phyloP scores from a whole-genome alignment of 192 early-diverging fungal genomes.

The Helicostylum pulchrum region DNA sequence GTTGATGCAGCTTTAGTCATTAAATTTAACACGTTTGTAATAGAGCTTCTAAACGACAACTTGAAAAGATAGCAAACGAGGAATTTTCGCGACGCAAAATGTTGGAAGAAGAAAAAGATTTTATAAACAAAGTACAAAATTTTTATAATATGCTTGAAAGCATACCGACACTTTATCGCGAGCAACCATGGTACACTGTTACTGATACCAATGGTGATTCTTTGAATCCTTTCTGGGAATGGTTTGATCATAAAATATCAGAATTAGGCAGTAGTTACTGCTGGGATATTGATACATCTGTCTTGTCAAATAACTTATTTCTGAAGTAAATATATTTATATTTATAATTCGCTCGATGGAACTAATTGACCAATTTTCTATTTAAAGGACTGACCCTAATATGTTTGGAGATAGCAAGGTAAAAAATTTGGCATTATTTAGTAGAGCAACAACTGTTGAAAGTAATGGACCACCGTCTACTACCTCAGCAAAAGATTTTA shows the following conservation, averaged over 20 bases:
- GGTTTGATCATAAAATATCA: constrained; percentile 32
- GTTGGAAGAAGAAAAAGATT: constrained; percentile 28
- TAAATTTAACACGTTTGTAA: background rate
- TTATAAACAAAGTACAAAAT: constrained; percentile 16
- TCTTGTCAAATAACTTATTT: background rate
- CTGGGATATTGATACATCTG: constrained; percentile 18
- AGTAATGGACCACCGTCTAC: too few species aligned
- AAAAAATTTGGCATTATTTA: background rate
- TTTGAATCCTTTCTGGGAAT: constrained; percentile 17
- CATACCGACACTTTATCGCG: background rate
- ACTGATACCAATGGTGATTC: background rate
- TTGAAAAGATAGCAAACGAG: constrained; percentile 32
- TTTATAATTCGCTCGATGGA: too few species aligned
- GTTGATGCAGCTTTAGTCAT: background rate
- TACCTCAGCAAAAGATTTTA: constrained; percentile 1
- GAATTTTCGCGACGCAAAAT: constrained; percentile 24
- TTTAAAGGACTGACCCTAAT: constrained; percentile 5
- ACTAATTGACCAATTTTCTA: background rate
- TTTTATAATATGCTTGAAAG: constrained; percentile 11
- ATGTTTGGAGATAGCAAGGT: constrained; percentile 2
- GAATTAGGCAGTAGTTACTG: constrained; percentile 18
- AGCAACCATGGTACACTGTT: background rate
- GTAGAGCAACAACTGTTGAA: background rate
- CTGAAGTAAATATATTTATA: constrained; percentile 6
- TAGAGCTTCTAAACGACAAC: constrained; percentile 37